Conservation (phyloP, 306 rosid species). For the Castanea sativa region DNA sequence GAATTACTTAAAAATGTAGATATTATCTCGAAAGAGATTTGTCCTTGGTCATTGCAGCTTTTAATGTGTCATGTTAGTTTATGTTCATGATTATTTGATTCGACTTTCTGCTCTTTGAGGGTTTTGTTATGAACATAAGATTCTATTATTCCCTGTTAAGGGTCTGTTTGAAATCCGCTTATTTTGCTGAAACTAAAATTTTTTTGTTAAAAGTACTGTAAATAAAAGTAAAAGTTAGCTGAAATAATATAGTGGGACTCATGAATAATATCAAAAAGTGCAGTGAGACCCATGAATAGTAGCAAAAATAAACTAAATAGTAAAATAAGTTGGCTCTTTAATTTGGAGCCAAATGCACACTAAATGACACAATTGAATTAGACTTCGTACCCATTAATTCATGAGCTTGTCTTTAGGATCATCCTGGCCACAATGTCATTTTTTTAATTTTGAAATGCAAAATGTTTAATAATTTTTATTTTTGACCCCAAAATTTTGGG, state of each 20-base stretch:
- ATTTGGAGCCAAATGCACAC: no score
- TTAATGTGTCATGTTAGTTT: background rate
- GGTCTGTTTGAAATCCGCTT: no score
- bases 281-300: no score
- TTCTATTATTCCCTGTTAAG: background rate
- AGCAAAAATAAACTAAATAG: no score
- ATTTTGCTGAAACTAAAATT: no score
- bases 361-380: background rate
- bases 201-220: no score
- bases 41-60: background rate
- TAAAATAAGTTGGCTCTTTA: no score
- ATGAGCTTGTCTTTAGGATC: background rate
- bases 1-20: background rate
- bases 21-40: background rate
- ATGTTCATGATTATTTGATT: background rate
- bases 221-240: no score
- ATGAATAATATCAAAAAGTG: no score
- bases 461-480: background rate
- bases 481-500: conserved; percentile 11
- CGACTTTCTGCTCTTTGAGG: background rate
- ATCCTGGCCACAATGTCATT: background rate
- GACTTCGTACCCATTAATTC: background rate
- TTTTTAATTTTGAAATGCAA: background rate
- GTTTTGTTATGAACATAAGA: background rate
- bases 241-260: no score